Percentiles rank a stretch among this genome's conserved stretches.
Conservation (phyloP, 2,329 filamentous ascomycete genomes). For the Pleoardoris graminearum region DNA sequence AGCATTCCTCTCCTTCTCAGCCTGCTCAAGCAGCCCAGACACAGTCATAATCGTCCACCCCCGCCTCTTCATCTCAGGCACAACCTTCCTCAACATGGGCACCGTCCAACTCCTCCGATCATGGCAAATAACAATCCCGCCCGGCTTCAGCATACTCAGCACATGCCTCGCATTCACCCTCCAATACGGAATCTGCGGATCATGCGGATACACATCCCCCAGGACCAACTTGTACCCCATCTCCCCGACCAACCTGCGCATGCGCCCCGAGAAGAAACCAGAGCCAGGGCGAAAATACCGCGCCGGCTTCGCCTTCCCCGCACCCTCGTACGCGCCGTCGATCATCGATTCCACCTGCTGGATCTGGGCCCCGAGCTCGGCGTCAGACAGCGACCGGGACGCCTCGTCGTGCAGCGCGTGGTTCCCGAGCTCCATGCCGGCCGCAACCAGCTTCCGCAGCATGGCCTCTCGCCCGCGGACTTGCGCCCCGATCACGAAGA, state of each 20-base stretch:
- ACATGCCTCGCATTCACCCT: constrained; percentile 76
- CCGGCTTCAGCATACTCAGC: constrained; percentile 75
- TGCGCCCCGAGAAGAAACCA: constrained; percentile 75
- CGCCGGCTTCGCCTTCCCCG: constrained; percentile 46
- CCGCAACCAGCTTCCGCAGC: constrained; percentile 56
- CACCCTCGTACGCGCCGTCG: constrained; percentile 56
- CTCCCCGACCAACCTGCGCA: constrained; percentile 63
- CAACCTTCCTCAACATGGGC: constrained; percentile 73
- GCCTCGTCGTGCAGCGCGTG: constrained; percentile 90
- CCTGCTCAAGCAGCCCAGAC: constrained; percentile 62
- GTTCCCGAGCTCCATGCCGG: constrained; percentile 70
- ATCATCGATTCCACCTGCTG: constrained; percentile 65
- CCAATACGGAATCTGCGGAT: constrained; percentile 77
- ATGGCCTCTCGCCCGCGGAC: constrained; percentile 58
- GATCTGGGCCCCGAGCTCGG: constrained; percentile 66
- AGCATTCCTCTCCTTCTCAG: constrained; percentile 7
- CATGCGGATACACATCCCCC: constrained; percentile 85
- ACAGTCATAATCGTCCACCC: constrained; percentile 76
- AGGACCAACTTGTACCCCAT: constrained; percentile 75
- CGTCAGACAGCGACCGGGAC: constrained; percentile 62
- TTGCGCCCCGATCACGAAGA: constrained; percentile 86
- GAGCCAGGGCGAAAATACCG: constrained; percentile 83
- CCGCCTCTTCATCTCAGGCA: constrained; percentile 69
- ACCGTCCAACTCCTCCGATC: constrained; percentile 81
- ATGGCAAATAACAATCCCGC: constrained; percentile 83